phyloP scores from a whole-genome alignment of 2,329 filamentous ascomycete species.

The Teratosphaeria pseudoeucalypti region DNA sequence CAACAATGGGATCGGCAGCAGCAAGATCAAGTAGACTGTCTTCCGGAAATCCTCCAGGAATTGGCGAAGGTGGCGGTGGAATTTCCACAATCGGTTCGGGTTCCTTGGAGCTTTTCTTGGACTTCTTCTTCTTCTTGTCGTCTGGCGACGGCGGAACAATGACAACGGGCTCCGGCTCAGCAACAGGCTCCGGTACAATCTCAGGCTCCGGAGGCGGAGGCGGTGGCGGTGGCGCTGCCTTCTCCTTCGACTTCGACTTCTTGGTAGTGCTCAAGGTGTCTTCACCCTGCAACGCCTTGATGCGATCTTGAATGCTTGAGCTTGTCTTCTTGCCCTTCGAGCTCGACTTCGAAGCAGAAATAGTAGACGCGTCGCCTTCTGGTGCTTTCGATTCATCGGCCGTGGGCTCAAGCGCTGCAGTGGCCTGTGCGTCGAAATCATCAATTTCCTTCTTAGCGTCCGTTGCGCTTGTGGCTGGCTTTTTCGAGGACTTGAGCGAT shows the following conservation, averaged over 20 bases:
- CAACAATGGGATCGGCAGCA: not conserved
- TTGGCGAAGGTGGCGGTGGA: constrained; percentile 22
- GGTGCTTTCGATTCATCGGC: constrained; percentile 30
- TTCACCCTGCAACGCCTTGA: constrained; percentile 36
- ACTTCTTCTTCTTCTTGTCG: constrained; percentile 19
- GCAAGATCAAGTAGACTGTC: constrained; percentile 29
- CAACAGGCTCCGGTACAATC: constrained; percentile 19
- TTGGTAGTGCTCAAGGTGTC: constrained; percentile 22
- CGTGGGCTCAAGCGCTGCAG: constrained; percentile 4
- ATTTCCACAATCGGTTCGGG: constrained; percentile 10
- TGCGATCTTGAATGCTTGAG: constrained; percentile 42
- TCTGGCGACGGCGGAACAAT: constrained; percentile 9
- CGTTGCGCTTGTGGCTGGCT: constrained; percentile 22
- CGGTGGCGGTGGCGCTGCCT: constrained; percentile 24
- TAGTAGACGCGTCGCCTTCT: constrained; percentile 32
- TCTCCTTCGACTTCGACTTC: constrained; percentile 21
- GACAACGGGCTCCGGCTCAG: constrained; percentile 20
- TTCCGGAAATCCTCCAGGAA: constrained; percentile 38
- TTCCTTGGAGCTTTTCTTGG: constrained; percentile 11
- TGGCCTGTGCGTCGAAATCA: constrained; percentile 1
- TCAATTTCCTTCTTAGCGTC: constrained; percentile 32
- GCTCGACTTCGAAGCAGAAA: constrained; percentile 33
- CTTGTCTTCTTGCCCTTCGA: constrained; percentile 11
- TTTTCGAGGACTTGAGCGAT: constrained; percentile 34
- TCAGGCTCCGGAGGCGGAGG: constrained; percentile 11